These are phyloP conservation scores for Phytophthora meadii DNA, from an alignment of 352 stramenopile species.

Conservation along the genomic window DNA sequence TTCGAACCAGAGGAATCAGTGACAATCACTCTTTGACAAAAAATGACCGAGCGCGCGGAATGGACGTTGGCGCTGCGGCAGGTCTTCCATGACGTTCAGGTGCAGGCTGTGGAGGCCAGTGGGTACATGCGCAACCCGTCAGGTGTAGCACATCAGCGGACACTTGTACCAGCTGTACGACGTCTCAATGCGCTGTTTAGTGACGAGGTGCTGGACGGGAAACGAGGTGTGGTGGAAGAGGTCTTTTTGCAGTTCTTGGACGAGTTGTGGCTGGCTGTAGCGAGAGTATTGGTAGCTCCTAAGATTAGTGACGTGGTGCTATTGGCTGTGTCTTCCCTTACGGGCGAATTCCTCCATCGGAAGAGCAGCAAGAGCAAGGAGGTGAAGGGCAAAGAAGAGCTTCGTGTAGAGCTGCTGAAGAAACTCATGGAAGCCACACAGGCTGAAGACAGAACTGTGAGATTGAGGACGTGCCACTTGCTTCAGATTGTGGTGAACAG, in stretches of 20 bases:
- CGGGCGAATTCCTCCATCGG: constrained; percentile 53
- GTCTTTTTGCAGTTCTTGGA: constrained; percentile 67
- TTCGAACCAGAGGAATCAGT: background rate
- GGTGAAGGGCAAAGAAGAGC: constrained; percentile 38
- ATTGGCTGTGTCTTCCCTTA: constrained; percentile 57
- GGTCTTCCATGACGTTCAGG: constrained; percentile 73
- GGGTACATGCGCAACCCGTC: constrained; percentile 44
- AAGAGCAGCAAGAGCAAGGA: constrained; percentile 35
- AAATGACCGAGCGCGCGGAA: constrained; percentile 43
- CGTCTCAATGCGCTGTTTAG: constrained; percentile 57
- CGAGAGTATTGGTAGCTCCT: constrained; percentile 52
- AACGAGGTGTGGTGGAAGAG: constrained; percentile 53
- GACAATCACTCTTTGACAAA: background rate
- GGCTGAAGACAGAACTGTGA: constrained; percentile 66
- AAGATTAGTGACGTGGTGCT: constrained; percentile 56
- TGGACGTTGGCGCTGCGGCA: constrained; percentile 65
- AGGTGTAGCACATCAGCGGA: constrained; percentile 38
- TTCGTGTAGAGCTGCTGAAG: constrained; percentile 57
- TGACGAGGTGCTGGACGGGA: constrained; percentile 53
- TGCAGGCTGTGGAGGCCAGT: constrained; percentile 62
- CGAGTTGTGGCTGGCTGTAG: constrained; percentile 64
- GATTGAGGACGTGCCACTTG: constrained; percentile 67
- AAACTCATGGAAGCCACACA: constrained; percentile 58
- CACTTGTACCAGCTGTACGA: constrained; percentile 57
- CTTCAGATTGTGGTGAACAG: constrained; percentile 67